Base-by-base conservation (phyloP, 2,329 filamentous ascomycete genomes). In the Pleurostoma richardsiae region DNA sequence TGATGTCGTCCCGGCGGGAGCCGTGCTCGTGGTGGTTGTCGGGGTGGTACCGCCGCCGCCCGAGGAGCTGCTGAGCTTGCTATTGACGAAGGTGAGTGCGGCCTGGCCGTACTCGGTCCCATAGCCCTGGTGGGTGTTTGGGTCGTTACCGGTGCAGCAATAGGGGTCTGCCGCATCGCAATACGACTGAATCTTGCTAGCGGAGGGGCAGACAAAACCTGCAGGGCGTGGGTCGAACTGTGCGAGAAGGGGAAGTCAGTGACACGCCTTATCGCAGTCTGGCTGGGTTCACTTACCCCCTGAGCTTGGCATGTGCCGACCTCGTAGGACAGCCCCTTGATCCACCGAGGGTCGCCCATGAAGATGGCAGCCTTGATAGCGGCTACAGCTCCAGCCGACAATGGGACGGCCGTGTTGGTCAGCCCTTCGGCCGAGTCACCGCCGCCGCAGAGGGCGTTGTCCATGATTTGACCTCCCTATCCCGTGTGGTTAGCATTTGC, bases 381-480 rank as follows among this genome's bases (percentile, higher is more conserved):
- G 40, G 62, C 65, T 10, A 79, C 62, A 6, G 78, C 77, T 5
- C 66, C 66, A 4, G 71, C 68, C 11, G 67, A 63, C 39, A 77
- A 61, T 36, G 64, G 64, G 4, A 70, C 60, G 0, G 70, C 65
- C 10, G 76, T 73, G 47, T 64, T 71, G 27, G 63, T 58, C 39
- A 75, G 64, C 40, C 73, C 71, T 41, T 70, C 64, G 48, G 71
- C 73, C 4, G 63, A 59, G 48, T 76, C 75, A 4, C 70, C 69
- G 29, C 79, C 80, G 10, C 80, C 80, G 55, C 80, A 83, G 39
- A 83, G 63, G 5, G 79, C 80, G 53, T 81, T 77, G 52, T 84
- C 80, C 61, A 80, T 75, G 54, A 84, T 83, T 63, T 84, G 77
- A 39, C 74, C 79, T 41, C 80, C 80, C 73, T 82, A 46, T 5